phyloP scores from a whole-genome alignment of 768 basidiomycete species.

The Hericium alpestre region DNA sequence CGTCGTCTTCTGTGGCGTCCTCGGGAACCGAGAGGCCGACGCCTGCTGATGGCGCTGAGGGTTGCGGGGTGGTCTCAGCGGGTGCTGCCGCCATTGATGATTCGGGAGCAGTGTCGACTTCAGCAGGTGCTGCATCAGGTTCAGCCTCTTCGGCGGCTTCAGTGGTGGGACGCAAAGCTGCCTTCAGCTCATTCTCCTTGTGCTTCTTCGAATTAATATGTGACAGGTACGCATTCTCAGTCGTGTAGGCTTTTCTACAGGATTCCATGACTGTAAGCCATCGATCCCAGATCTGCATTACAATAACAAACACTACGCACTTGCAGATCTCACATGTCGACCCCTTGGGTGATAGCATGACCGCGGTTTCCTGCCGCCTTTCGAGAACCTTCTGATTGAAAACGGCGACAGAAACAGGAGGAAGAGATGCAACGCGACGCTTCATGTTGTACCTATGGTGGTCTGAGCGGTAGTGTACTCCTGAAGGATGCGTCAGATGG shows the following conservation, averaged over 20 bases:
- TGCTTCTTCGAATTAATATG: slow-evolving; percentile 88
- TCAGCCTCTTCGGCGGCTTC: slow-evolving; percentile 4
- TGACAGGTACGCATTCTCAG: slow-evolving; percentile 80
- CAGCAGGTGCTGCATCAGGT: background rate
- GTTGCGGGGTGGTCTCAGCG: background rate
- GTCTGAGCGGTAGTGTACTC: slow-evolving; percentile 85
- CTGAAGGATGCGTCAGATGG: slow-evolving; percentile 26
- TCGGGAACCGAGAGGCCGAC: slow-evolving; percentile 22
- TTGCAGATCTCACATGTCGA: slow-evolving; percentile 68
- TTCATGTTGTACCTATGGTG: slow-evolving; percentile 98
- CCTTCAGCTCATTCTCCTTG: slow-evolving; percentile 60
- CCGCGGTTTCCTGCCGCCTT: slow-evolving; percentile 62
- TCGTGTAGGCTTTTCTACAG: slow-evolving; percentile 75
- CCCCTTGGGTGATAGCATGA: slow-evolving; percentile 48
- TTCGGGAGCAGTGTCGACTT: background rate
- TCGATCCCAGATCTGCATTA: background rate
- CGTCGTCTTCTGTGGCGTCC: slow-evolving; percentile 34
- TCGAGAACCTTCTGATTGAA: slow-evolving; percentile 89
- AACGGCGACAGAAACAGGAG: slow-evolving; percentile 63
- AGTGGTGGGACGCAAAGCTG: slow-evolving; percentile 18
- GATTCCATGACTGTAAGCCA: background rate
- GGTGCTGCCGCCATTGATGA: background rate
- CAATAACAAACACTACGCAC: slow-evolving; percentile 20
- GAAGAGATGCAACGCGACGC: slow-evolving; percentile 81
- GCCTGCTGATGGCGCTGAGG: background rate